Base-by-base conservation (phyloP, 225 moss, liverwort and hornwort genomes). In the Physcomitrellopsis africana region DNA sequence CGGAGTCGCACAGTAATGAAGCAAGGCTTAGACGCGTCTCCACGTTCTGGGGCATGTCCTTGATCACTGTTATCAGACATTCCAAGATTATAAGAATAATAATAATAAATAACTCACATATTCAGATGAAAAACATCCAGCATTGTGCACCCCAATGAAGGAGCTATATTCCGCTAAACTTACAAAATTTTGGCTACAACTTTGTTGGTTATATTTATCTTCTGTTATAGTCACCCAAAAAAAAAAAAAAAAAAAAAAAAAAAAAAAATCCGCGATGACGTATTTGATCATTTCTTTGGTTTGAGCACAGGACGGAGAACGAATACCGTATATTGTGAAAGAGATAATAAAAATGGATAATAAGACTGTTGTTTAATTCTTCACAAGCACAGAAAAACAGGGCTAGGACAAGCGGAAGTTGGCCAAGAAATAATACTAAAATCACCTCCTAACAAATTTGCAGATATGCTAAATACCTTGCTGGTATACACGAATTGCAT, bases 1-100 rank as follows among this genome's bases (percentile, higher is more conserved):
- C 89, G 67, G 73, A 81, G 18, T 82, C 86, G 68, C 79, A 69
- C 18, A 97, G 82, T 63, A 97, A 86, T 72, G 87, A 81, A 27
- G 89, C 90, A 68, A 97, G 90, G 29, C 84, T 89, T 41, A 97
- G 76, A 53, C 97, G 90, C 43, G 94, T 86, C 79, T 93, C 94
- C 64, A 86, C 87, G 64, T 94, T 83, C 56, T 87, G 81, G 8
- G 97, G 97, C 84, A 92, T 84, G 41, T 93, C 94, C 83, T 90
- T 87, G 51, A 94, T 74, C 48, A 93, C 94, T 95, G 85, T 64
- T 20, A 29, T 58, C 73, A 75, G 32, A 1, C 32, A 37, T 37
- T 7, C 32, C 32, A 37, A 37, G 32, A 37, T 37, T 7, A 37
- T 37, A 37, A 54, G 48, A 63, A 85, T 26, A 15, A 5, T 55